Evolutionary conservation across 176 grass and related monocot genomes (phyloP), one percentile per base, ranked within the genome.

Genomic region (Eleusine coracana): DNA sequence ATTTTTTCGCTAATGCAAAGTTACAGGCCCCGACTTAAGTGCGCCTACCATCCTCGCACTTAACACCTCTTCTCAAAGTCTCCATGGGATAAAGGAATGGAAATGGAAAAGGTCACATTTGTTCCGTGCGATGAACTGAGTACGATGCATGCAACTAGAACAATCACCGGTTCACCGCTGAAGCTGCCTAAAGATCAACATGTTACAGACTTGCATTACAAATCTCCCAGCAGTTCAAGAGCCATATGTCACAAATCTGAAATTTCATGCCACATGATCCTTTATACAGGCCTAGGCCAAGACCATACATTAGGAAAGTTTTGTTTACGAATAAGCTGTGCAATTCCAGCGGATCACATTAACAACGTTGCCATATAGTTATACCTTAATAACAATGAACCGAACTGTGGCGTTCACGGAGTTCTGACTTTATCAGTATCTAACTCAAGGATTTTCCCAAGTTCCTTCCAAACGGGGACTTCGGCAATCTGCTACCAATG

Each of bases 401-500:
- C 2, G 17, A 38, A 27, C 34, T 55, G 40, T 17, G 72, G 37
- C 56, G 7, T 6, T 34, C 31, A 34, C 2, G 31, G 67, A 78
- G 36, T 13, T 58, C 25, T 6, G 7, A 40, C n/a, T 79, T 39
- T 17, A 34, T 15, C 48, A 39, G 48, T 38, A 31, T 50, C 67
- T 90, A 92, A 67, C 74, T 71, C 85, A 84, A 77, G 20, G 71
- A 48, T 71, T 87, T 89, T 63, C 73, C 87, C 17, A 82, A 10
- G 76, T 72, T 93, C 66, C 84, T 85, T 69, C 92, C 87, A 71
- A 88, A 85, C 82, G 70, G 72, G 67, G 91, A 90, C 29, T 80
- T 73, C 3, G 87, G 87, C 76, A 98, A 55, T 68, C 86, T 98
- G 84, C 77, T 95, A 58, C 77, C 83, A 39, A 98, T 90, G 70